phyloP scores from a whole-genome alignment of 768 basidiomycete species.

The Nidularia pulvinata region DNA sequence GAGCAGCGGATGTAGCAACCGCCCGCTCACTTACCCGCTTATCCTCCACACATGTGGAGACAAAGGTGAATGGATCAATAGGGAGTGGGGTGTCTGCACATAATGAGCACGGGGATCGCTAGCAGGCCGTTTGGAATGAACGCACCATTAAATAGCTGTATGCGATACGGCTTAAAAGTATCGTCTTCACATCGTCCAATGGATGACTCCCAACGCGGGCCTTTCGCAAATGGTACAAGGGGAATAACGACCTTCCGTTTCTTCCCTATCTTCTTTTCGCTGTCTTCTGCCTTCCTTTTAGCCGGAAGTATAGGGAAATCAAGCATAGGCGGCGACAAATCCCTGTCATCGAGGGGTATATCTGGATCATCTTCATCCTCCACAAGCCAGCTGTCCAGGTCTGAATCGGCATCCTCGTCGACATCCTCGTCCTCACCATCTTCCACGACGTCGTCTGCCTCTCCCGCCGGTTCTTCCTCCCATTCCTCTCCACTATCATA shows the following conservation, averaged over 20 bases:
- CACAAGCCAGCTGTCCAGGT: conserved; percentile 78
- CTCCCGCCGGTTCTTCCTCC: conserved; percentile 86
- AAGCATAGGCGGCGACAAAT: conserved; percentile 10
- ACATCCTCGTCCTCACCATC: conserved; percentile 68
- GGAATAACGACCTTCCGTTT: conserved; percentile 79
- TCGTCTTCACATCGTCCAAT: conserved; percentile 71
- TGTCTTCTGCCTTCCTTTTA: conserved; percentile 70
- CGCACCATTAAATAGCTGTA: conserved; percentile 85
- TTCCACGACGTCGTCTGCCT: conserved; percentile 73
- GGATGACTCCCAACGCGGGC: conserved; percentile 76
- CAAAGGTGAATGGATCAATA: conserved; percentile 78
- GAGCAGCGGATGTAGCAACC: conserved; percentile 5
- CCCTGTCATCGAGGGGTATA: conserved; percentile 31
- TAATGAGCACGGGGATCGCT: no score
- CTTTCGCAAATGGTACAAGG: conserved; percentile 79
- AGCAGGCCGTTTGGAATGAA: neutral
- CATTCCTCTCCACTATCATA: conserved; percentile 97
- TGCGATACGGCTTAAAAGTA: conserved; percentile 71
- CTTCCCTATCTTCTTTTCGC: conserved; percentile 52
- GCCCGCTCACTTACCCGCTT: conserved; percentile 22
- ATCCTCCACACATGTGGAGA: conserved; percentile 47
- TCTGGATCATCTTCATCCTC: conserved; percentile 66
- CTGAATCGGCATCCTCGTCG: conserved; percentile 67
- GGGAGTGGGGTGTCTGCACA: conserved; percentile 66
- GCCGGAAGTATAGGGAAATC: conserved; percentile 22